A percentile compares a stretch with the other conserved stretches of the same genome.
Conservation (phyloP, 805 yeast species). For the Metschnikowia bowlesiae region DNA sequence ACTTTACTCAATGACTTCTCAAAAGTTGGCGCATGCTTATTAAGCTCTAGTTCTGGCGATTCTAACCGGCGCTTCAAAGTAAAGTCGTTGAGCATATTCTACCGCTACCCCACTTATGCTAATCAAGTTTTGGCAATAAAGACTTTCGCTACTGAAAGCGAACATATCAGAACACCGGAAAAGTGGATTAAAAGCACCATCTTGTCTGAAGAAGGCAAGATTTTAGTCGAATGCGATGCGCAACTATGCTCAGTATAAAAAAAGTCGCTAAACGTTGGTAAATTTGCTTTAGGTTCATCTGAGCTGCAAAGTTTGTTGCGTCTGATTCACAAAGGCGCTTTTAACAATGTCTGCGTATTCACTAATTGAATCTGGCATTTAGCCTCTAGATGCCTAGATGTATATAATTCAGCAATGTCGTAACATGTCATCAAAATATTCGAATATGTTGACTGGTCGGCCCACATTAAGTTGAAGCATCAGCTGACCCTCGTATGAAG, state of each 20-base stretch:
- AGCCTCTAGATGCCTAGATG: too few species aligned
- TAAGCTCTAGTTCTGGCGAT: slow-evolving; percentile 23
- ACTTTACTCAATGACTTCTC: slow-evolving; percentile 74
- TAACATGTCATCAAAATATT: too few species aligned
- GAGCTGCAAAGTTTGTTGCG: too few species aligned
- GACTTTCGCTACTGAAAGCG: slow-evolving; percentile 32
- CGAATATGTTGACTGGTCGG: too few species aligned
- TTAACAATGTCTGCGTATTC: too few species aligned
- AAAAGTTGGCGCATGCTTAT: slow-evolving; percentile 49
- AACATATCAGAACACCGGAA: slow-evolving; percentile 17
- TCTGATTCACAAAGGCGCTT: too few species aligned
- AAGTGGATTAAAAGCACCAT: slow-evolving; percentile 47
- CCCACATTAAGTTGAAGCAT: too few species aligned
- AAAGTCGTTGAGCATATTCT: slow-evolving; percentile 45
- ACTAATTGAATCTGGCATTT: too few species aligned
- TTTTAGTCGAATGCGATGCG: slow-evolving; percentile 44
- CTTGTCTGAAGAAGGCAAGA: slow-evolving; percentile 48
- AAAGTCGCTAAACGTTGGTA: neutral
- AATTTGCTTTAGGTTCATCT: neutral
- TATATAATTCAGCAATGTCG: too few species aligned
- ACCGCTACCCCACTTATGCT: slow-evolving; percentile 71
- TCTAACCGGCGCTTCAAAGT: slow-evolving; percentile 40
- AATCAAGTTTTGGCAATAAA: slow-evolving; percentile 69
- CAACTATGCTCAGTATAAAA: neutral
- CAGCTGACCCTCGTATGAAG: neutral